These are phyloP conservation scores for Plenodomus biglobosus DNA, from an alignment of 2,329 filamentous ascomycete species.

Conservation along the genomic window DNA sequence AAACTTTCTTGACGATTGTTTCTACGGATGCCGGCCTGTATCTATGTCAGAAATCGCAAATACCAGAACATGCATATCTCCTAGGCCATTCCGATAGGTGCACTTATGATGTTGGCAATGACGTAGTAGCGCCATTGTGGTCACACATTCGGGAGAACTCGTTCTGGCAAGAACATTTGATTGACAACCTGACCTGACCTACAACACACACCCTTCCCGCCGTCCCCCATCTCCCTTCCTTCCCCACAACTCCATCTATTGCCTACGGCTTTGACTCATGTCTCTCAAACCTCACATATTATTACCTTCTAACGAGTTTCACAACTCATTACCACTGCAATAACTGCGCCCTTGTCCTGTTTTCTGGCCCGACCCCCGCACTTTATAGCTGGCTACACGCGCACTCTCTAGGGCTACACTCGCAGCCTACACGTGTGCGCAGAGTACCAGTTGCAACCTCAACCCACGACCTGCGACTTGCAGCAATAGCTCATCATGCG, in stretches of 20 bases:
- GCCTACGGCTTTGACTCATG: constrained; percentile 38
- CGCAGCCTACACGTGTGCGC: background rate
- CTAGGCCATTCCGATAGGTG: background rate
- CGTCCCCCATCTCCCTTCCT: constrained; percentile 4
- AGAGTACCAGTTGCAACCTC: background rate
- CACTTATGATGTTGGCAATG: constrained; percentile 5
- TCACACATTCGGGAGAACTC: constrained; percentile 11
- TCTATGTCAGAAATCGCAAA: background rate
- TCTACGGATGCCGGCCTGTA: no score
- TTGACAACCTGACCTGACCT: background rate
- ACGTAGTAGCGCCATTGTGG: constrained; percentile 23
- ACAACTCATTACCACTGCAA: constrained; percentile 37
- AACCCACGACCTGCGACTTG: constrained; percentile 11
- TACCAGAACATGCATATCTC: background rate
- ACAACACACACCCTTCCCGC: background rate
- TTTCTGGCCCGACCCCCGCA: constrained; percentile 23
- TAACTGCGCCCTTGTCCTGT: constrained; percentile 25
- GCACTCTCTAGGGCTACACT: background rate
- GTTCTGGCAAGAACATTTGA: constrained; percentile 9
- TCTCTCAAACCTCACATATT: constrained; percentile 34
- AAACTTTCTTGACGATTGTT: no score
- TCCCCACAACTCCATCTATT: constrained; percentile 5
- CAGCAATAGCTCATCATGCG: constrained; percentile 52
- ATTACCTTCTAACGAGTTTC: constrained; percentile 30
- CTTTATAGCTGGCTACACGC: constrained; percentile 13